A percentile compares a stretch with the other conserved stretches of the same genome.
These are phyloP conservation scores for Triticum monococcum DNA, from an alignment of 176 grass and related monocot genomes.

Conservation along the genomic window DNA sequence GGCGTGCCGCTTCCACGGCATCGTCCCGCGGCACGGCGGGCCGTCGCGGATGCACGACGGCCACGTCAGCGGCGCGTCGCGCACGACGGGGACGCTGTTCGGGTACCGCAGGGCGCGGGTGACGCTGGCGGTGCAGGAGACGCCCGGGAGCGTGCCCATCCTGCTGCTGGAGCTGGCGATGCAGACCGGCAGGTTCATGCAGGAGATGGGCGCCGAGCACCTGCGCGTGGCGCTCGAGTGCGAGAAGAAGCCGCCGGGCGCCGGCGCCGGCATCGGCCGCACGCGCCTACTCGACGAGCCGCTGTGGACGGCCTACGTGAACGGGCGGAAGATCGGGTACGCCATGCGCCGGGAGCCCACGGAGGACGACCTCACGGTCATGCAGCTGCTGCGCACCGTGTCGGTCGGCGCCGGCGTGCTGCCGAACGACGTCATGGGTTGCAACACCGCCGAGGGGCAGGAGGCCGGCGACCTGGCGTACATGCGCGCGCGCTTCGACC, in stretches of 20 bases:
- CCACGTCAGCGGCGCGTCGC: slow-evolving; percentile 62
- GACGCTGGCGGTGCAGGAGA: slow-evolving; percentile 88
- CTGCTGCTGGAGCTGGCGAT: slow-evolving; percentile 90
- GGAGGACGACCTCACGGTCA: slow-evolving; percentile 74
- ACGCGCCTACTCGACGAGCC: slow-evolving; percentile 72
- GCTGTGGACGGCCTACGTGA: slow-evolving; percentile 89
- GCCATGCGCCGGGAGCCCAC: slow-evolving; percentile 67
- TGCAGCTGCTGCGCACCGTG: slow-evolving; percentile 90
- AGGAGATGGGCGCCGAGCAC: slow-evolving; percentile 92
- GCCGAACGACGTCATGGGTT: slow-evolving; percentile 57
- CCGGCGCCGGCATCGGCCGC: slow-evolving; percentile 43
- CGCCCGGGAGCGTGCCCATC: slow-evolving; percentile 72
- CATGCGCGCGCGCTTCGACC: slow-evolving; percentile 86
- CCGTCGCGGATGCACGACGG: slow-evolving; percentile 41
- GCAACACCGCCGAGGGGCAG: slow-evolving; percentile 27
- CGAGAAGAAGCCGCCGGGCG: slow-evolving; percentile 63
- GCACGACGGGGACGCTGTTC: slow-evolving; percentile 85
- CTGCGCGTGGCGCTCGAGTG: slow-evolving; percentile 84
- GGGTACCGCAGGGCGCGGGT: slow-evolving; percentile 77
- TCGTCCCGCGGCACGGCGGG: slow-evolving; percentile 37
- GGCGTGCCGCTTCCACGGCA: slow-evolving; percentile 68
- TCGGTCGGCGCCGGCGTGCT: slow-evolving; percentile 86
- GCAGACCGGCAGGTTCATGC: slow-evolving; percentile 89
- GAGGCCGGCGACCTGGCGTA: slow-evolving; percentile 74
- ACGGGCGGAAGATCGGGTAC: slow-evolving; percentile 86